Evolutionary conservation across 352 stramenopile genomes (phyloP).

Genomic region (Phytophthora aleatoria): DNA sequence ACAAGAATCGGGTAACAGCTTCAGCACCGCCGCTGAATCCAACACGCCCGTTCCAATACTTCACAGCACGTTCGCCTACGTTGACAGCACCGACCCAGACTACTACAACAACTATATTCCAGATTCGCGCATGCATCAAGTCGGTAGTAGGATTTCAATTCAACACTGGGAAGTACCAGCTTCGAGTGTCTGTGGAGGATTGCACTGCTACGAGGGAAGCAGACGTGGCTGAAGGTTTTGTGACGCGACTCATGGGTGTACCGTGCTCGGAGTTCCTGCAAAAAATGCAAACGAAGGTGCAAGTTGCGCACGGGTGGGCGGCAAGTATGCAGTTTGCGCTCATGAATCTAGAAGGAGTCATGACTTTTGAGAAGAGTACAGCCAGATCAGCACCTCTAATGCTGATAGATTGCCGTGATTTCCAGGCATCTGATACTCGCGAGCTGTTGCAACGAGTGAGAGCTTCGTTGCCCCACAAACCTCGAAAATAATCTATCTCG

Average conservation of each 20-base stretch:
- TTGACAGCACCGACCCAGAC: constrained; percentile 19
- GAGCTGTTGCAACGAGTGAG: constrained; percentile 56
- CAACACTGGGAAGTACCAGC: constrained; percentile 65
- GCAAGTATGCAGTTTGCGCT: constrained; percentile 82
- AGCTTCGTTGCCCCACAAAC: constrained; percentile 5
- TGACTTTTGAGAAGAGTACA: constrained; percentile 52
- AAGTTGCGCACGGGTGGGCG: constrained; percentile 63
- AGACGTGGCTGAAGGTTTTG: constrained; percentile 58
- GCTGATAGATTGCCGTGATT: constrained; percentile 57
- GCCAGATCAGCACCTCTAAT: constrained; percentile 42
- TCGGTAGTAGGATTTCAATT: constrained; percentile 86
- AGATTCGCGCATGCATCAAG: constrained; percentile 78
- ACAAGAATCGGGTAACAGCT: constrained; percentile 6
- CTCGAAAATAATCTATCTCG: constrained; percentile 6
- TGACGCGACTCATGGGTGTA: constrained; percentile 78
- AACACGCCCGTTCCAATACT: constrained; percentile 59
- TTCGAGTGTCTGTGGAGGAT: constrained; percentile 81
- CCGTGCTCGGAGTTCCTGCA: constrained; percentile 66
- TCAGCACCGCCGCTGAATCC: constrained; percentile 15
- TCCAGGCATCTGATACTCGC: constrained; percentile 39
- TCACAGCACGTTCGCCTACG: constrained; percentile 29
- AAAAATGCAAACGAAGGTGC: constrained; percentile 67
- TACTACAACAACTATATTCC: constrained; percentile 34
- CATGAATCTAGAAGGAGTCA: constrained; percentile 83
- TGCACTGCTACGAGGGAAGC: constrained; percentile 62